These are phyloP conservation scores for Oryza officinalis DNA, from an alignment of 176 grass and related monocot genomes.

Conservation along the genomic window DNA sequence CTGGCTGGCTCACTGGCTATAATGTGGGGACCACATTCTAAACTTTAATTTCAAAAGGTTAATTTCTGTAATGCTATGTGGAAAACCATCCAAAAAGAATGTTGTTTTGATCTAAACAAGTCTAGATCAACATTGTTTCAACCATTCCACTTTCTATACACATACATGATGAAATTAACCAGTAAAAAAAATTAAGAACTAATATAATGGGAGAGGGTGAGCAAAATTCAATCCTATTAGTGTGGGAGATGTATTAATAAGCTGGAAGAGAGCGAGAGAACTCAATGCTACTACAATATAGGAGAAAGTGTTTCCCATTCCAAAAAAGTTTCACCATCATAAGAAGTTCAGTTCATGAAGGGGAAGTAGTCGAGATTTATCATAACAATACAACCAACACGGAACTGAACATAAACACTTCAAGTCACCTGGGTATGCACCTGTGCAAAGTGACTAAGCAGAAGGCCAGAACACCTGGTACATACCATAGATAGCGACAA, in stretches of 20 bases:
- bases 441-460: not conserved
- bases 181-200: not conserved
- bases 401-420: not conserved
- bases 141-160: not conserved
- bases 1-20: not conserved
- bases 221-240: not conserved
- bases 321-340: no score
- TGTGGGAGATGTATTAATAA: not conserved
- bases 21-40: not conserved
- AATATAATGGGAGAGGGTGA: not conserved
- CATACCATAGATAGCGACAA: no score
- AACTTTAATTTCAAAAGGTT: not conserved
- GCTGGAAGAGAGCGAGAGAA: not conserved
- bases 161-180: no score
- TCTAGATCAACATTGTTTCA: not conserved
- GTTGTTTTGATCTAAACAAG: not conserved
- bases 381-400: not conserved
- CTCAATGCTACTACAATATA: not conserved
- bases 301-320: not conserved
- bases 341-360: not conserved
- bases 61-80: not conserved
- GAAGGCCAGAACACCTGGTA: not conserved
- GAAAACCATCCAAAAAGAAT: not conserved
- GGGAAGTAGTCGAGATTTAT: not conserved
- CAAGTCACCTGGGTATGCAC: not conserved